Evolutionary conservation across 345 rosid genomes (phyloP).

Genomic region (Eucalyptus sp.): DNA sequence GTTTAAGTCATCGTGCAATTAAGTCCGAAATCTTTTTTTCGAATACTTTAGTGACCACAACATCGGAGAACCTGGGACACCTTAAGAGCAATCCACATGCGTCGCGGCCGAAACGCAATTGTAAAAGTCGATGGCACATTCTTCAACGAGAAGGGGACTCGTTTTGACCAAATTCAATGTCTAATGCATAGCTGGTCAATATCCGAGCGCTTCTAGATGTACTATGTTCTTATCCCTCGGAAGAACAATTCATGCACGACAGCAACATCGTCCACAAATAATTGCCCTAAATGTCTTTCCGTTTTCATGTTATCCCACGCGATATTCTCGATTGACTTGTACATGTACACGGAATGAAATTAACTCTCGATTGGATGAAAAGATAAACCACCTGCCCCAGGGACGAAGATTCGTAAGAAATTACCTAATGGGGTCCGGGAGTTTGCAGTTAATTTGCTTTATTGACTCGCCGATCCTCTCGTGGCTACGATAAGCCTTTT

Average conservation of each 20-base stretch:
- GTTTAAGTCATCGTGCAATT: accelerated
- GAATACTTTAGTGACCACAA: neutral
- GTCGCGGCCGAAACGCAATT: neutral
- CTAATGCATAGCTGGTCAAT: neutral
- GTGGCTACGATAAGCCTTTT: neutral
- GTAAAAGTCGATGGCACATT: neutral
- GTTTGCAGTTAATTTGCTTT: neutral
- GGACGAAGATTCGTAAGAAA: neutral
- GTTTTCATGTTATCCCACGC: accelerated
- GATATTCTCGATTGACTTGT: too few relatives aligned
- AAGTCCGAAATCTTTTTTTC: neutral
- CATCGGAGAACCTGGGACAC: neutral
- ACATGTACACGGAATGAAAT: too few relatives aligned
- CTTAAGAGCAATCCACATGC: neutral
- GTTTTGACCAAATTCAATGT: neutral
- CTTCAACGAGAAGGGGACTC: neutral
- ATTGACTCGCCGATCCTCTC: neutral
- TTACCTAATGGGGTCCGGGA: neutral
- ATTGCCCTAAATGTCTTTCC: neutral
- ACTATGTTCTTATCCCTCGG: neutral
- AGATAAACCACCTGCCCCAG: accelerated
- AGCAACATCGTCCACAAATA: neutral
- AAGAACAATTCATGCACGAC: neutral
- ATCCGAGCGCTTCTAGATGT: neutral
- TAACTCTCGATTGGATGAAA: too few relatives aligned